Evolutionary conservation across 148 eudicot species (phyloP).

Genomic region (Camellia granthamiana): DNA sequence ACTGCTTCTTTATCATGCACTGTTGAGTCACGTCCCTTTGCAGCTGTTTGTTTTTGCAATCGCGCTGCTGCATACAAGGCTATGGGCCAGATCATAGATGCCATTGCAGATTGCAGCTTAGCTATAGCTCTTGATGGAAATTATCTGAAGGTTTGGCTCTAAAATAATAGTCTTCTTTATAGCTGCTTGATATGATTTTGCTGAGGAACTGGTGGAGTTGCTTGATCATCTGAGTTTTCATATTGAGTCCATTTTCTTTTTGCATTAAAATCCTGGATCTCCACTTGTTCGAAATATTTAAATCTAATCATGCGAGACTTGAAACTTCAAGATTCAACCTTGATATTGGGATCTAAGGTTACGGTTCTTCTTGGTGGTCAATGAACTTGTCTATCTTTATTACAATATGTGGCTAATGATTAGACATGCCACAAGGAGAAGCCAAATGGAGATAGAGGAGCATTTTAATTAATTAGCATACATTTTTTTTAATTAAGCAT

Average conservation of each 20-base stretch:
- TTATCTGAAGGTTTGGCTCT: slow-evolving; percentile 69
- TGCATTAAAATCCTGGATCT: background rate
- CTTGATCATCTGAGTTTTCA: background rate
- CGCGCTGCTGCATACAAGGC: slow-evolving; percentile 95
- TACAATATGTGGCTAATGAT: too few species aligned
- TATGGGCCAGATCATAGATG: slow-evolving; percentile 71
- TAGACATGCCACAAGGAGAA: too few species aligned
- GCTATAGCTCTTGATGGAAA: slow-evolving; percentile 87
- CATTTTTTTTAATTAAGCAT: too few species aligned
- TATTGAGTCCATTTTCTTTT: background rate
- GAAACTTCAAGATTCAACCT: too few species aligned
- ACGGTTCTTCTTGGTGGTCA: too few species aligned
- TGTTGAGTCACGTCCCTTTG: slow-evolving; percentile 80
- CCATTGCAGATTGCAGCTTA: slow-evolving; percentile 91
- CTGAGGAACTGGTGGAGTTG: background rate
- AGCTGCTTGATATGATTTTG: slow-evolving; percentile 2
- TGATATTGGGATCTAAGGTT: too few species aligned
- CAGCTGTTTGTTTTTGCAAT: slow-evolving; percentile 89
- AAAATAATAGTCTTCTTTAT: background rate
- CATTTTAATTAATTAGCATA: too few species aligned
- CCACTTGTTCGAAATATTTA: background rate
- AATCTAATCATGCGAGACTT: too few species aligned
- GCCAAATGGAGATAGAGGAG: too few species aligned
- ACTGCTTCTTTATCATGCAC: slow-evolving; percentile 79
- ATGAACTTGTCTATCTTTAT: too few species aligned